Evolutionary conservation across 176 grass and related monocot species (phyloP).

Genomic region (Carex pumila): DNA sequence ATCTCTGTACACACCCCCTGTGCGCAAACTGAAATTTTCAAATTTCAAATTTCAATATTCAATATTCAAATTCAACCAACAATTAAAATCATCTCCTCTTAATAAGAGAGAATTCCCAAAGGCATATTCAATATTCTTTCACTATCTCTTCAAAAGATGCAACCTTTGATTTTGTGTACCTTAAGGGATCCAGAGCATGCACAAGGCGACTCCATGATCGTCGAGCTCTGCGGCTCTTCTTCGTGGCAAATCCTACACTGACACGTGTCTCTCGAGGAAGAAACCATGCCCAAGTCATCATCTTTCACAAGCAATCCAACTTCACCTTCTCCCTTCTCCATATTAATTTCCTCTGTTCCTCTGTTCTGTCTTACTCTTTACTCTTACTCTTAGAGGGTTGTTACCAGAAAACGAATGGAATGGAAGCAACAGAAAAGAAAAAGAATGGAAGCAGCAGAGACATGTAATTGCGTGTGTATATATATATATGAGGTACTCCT

Average conservation of each 20-base stretch:
- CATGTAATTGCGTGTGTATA: too few relatives aligned
- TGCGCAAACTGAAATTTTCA: conserved; percentile 57
- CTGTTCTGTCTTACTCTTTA: background rate
- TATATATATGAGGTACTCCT: background rate
- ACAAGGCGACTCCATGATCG: conserved; percentile 72
- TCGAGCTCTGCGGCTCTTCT: conserved; percentile 29
- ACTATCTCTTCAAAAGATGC: too few relatives aligned
- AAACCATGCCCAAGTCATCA: background rate
- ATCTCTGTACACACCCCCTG: conserved; percentile 85
- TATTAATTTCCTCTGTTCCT: background rate
- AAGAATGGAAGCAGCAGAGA: too few relatives aligned
- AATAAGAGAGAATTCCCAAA: background rate
- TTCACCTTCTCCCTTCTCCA: conserved; percentile 7
- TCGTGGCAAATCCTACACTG: conserved; percentile 90
- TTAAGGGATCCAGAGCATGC: conserved; percentile 84
- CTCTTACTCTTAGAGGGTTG: background rate
- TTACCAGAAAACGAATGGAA: background rate
- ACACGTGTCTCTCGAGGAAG: background rate
- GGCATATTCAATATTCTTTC: background rate
- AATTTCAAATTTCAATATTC: background rate
- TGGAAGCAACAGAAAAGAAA: background rate
- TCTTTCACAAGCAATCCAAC: conserved; percentile 12
- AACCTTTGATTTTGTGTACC: conserved; percentile 19
- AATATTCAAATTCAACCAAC: background rate
- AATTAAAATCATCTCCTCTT: background rate